Percentiles rank a stretch among this genome's conserved stretches.
Evolutionary conservation across 202 grass and related monocot species (phyloP).

Genomic region (Zizania palustris): DNA sequence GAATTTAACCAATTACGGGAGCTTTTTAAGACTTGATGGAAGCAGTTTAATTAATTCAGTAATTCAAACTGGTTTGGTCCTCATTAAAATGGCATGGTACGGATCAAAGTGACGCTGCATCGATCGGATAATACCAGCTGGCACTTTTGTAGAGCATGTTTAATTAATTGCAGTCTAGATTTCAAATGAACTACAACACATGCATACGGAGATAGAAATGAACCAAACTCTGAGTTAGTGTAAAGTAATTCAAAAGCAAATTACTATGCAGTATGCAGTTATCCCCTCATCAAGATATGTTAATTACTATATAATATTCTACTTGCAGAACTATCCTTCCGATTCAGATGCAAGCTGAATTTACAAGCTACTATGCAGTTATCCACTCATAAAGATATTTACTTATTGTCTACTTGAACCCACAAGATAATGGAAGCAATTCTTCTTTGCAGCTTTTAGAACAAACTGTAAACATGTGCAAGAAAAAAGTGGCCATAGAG

Average conservation of each 20-base stretch:
- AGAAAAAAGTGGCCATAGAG: neutral
- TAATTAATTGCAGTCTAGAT: neutral
- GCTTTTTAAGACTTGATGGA: neutral
- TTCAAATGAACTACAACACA: constrained; percentile 14
- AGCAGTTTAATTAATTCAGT: neutral
- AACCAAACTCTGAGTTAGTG: neutral
- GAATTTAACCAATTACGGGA: neutral
- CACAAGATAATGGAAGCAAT: neutral
- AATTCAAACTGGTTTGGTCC: neutral
- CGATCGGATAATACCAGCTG: neutral
- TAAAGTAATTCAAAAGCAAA: constrained; percentile 4
- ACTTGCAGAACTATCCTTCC: constrained; percentile 6
- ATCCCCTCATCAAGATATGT: neutral
- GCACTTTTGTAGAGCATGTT: neutral
- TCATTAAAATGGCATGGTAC: neutral
- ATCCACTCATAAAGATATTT: neutral
- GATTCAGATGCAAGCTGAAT: constrained; percentile 11
- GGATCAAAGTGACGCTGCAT: constrained; percentile 1
- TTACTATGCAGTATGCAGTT: neutral
- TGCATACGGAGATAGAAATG: neutral
- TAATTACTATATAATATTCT: neutral
- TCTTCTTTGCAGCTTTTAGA: neutral
- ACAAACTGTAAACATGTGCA: neutral
- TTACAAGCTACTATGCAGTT: constrained; percentile 14
- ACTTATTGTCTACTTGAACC: constrained; percentile 31